Base-by-base conservation (phyloP, 140 eudicot genomes). In the Anethum foeniculum region DNA sequence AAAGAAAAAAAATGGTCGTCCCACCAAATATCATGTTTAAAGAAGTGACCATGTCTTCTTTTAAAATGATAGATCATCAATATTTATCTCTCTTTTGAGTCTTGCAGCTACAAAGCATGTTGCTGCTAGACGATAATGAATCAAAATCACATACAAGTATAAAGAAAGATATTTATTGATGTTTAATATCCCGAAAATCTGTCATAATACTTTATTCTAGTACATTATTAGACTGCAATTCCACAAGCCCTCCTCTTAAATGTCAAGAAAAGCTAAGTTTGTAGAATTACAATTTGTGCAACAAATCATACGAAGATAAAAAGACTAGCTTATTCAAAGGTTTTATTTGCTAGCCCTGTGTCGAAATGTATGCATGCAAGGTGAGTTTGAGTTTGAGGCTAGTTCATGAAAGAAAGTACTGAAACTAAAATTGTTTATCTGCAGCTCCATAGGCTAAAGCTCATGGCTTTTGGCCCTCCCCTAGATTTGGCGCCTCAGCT, bases 381-480 rank as follows among this genome's bases (percentile, higher is more conserved):
- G 54, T 72, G 15, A 73, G 30, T 71, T 71, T 38, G n/a, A 41
- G 47, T 23, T n/a, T 74, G 1, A 25, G n/a, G 36, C 56, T 18
- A 43, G 18, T 12, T 73, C 16, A 11, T 4, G 71, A 74, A n/a
- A 46, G 21, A 5, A 44, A 11, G 14, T 21, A 74, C 39, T 23
- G 3, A 11, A 74, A 28, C 12, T 13, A 25, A 43, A 9, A 44
- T 47, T 25, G 34, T 46, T 67, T 44, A 30, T 49, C 67, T 11
- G 71, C 72, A 78, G 56, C 74, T 46, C 30, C 48, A 27, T 30
- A 9, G 21, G 65, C 82, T 41, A 52, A 41, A 16, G 38, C 58
- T 64, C 38, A 62, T 43, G 54, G 75, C 25, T 48, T 79, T 39
- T 32, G 75, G 16, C 75, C 62, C 75, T 25, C 60, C 76, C 75